Evolutionary conservation across 1,139 yeast genomes (phyloP).

Genomic region (Sugiyamaella castrensis): DNA sequence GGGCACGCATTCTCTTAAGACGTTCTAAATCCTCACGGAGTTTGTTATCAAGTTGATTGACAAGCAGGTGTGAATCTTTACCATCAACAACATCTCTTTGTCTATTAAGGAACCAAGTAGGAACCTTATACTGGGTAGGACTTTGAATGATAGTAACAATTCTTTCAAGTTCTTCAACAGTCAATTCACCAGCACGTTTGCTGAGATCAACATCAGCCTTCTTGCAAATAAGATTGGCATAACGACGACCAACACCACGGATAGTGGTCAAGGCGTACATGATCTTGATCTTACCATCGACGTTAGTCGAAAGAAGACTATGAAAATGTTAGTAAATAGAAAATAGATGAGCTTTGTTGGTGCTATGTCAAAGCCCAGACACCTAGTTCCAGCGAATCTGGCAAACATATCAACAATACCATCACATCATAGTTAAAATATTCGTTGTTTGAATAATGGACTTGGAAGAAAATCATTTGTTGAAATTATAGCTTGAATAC

Average conservation of each 20-base stretch:
- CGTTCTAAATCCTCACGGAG: constrained; percentile 99
- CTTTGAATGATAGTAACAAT: constrained; percentile 99
- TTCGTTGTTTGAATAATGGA: no score
- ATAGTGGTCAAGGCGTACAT: constrained; percentile 99
- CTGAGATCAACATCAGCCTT: constrained; percentile 98
- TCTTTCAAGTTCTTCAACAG: constrained; percentile 99
- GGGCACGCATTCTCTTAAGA: constrained; percentile 99
- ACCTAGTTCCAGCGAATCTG: no score
- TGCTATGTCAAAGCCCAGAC: no score
- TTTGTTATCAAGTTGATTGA: constrained; percentile 98
- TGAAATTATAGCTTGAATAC: no score
- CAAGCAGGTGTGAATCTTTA: constrained; percentile 98
- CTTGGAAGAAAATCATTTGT: no score
- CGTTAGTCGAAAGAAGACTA: constrained; percentile 99
- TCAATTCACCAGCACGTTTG: constrained; percentile 99
- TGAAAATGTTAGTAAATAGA: constrained; percentile 6
- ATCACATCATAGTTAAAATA: no score
- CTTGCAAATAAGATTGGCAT: constrained; percentile 99
- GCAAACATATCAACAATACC: no score
- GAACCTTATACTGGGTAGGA: constrained; percentile 99
- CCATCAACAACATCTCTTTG: constrained; percentile 98
- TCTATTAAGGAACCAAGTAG: constrained; percentile 99
- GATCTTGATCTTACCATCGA: constrained; percentile 99
- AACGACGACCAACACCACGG: constrained; percentile 99
- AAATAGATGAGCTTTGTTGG: no score